Conservation (phyloP, 163 green algal species). For the Trebouxia gelatinosa region DNA sequence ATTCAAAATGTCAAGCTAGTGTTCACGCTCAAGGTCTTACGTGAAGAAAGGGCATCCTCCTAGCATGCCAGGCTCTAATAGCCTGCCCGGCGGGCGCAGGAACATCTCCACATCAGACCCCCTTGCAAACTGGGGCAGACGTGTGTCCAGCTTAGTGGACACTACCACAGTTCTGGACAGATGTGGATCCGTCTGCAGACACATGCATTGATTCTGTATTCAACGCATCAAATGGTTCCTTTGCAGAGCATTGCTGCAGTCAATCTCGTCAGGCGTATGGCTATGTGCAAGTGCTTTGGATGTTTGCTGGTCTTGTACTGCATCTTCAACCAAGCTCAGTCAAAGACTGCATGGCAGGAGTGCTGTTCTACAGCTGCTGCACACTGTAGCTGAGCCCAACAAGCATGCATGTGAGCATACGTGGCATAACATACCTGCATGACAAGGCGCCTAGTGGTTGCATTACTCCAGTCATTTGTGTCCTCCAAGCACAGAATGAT, state of each 20-base stretch:
- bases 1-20: too few relatives aligned
- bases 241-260: neutral
- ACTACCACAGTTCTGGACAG: conserved; percentile 91
- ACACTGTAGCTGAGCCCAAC: neutral
- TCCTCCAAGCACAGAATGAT: conserved; percentile 97
- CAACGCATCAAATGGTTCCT: neutral
- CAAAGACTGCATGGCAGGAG: neutral
- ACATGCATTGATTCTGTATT: neutral
- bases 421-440: conserved; percentile 65
- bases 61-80: conserved; percentile 83
- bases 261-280: neutral
- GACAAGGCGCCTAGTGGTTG: conserved; percentile 89
- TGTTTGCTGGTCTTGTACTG: neutral
- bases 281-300: neutral
- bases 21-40: too few relatives aligned
- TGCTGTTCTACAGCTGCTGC: neutral
- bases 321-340: neutral
- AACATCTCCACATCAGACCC: conserved; percentile 87
- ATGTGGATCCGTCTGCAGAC: conserved; percentile 77
- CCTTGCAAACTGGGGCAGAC: conserved; percentile 90
- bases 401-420: neutral
- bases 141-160: conserved; percentile 95
- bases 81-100: conserved; percentile 66
- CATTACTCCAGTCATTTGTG: conserved; percentile 93
- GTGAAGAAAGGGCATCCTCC: conserved; percentile 94